A percentile compares a stretch with the other conserved stretches of the same genome.
Evolutionary conservation across 129 eudicot species (phyloP).

Genomic region (Artemisia argyi): DNA sequence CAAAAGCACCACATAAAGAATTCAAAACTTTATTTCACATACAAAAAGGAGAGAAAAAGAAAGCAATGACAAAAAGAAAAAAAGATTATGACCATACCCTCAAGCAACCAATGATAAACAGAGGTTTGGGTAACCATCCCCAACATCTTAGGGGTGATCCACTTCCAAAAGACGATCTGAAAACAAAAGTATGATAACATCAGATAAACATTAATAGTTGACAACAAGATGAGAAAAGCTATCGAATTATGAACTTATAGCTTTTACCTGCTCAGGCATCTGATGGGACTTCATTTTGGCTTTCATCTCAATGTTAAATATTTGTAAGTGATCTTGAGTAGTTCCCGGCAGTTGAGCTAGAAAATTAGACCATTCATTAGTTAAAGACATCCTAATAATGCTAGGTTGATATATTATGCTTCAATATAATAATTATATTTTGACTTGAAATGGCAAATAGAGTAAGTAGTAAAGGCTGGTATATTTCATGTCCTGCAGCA

Average conservation of each 20-base stretch:
- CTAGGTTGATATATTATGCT: not conserved
- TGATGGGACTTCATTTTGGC: slow-evolving; percentile 91
- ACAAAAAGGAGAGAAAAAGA: slow-evolving; percentile 6
- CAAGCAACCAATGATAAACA: slow-evolving; percentile 98
- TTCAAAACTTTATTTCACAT: slow-evolving; percentile 6
- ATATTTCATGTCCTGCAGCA: slow-evolving; percentile 2
- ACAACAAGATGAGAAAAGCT: not conserved
- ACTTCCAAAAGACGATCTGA: slow-evolving; percentile 96
- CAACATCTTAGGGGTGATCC: slow-evolving; percentile 88
- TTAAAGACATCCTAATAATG: not conserved
- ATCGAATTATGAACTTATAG: not conserved
- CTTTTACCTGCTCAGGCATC: slow-evolving; percentile 96
- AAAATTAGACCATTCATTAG: slow-evolving; percentile 20
- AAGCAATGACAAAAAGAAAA: slow-evolving; percentile 2
- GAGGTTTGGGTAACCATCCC: slow-evolving; percentile 94
- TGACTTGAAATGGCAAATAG: slow-evolving; percentile 7
- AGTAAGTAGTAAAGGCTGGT: not conserved
- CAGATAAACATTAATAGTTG: slow-evolving; percentile 1
- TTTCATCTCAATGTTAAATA: slow-evolving; percentile 88
- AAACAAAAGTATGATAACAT: slow-evolving; percentile 17
- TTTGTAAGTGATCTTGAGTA: slow-evolving; percentile 92
- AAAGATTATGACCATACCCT: slow-evolving; percentile 45
- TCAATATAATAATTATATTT: not conserved
- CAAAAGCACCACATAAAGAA: not conserved
- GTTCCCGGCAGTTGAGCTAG: slow-evolving; percentile 97